Percentiles rank a stretch among this genome's conserved stretches.
Evolutionary conservation across 305 asterid species (phyloP).

Genomic region (Fraxinus albicans): DNA sequence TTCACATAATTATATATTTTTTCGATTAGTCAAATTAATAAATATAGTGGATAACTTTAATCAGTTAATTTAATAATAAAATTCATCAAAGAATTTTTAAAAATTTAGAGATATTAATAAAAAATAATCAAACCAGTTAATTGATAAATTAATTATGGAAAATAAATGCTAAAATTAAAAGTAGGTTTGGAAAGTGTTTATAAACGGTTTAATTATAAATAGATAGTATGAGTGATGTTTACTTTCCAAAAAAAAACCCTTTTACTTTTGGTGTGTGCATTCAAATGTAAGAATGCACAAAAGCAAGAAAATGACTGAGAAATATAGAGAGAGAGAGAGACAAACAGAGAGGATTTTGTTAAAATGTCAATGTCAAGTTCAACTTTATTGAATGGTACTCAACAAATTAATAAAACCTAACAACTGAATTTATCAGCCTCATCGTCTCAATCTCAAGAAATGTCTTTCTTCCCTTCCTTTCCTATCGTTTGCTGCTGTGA

Average conservation of each 20-base stretch:
- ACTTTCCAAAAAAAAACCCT: too few species aligned
- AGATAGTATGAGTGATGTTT: too few species aligned
- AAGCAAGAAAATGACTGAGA: not conserved
- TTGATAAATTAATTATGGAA: not conserved
- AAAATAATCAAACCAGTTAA: not conserved
- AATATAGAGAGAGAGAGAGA: not conserved
- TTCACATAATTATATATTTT: not conserved
- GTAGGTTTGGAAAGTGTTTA: not conserved
- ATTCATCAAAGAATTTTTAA: too few species aligned
- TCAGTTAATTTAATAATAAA: too few species aligned
- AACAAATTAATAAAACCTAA: conserved; percentile 25
- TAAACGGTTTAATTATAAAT: too few species aligned
- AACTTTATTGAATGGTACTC: conserved; percentile 36
- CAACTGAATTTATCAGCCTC: conserved; percentile 19
- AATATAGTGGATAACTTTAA: too few species aligned
- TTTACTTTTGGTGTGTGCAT: not conserved
- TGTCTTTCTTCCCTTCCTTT: conserved; percentile 17
- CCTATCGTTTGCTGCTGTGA: conserved; percentile 34
- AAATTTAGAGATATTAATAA: not conserved
- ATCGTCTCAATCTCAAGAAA: conserved; percentile 28
- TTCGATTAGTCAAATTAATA: not conserved
- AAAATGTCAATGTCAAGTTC: conserved; percentile 33
- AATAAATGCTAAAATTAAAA: too few species aligned
- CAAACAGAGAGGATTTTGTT: conserved; percentile 4
- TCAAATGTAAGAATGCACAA: not conserved